Evolutionary conservation across 2,329 filamentous ascomycete genomes (phyloP).

Genomic region (Cordyceps sp.): DNA sequence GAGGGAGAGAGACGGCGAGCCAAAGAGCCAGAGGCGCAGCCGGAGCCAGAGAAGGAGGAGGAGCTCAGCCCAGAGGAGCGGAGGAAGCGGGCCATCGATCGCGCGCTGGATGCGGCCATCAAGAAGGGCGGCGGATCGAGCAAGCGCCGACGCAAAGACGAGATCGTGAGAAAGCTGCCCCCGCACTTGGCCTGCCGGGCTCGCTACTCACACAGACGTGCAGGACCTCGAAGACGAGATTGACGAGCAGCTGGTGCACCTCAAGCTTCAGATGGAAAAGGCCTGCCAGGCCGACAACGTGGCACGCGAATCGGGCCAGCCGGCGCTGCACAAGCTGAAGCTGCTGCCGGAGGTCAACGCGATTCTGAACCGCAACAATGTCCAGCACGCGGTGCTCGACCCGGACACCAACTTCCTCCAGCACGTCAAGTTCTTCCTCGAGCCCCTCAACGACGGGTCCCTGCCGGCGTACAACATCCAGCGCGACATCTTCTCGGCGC

Average conservation of each 20-base stretch:
- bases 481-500: conserved; percentile 73
- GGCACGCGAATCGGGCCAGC: conserved; percentile 61
- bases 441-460: conserved; percentile 85
- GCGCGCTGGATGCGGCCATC: conserved; percentile 73
- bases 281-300: conserved; percentile 77
- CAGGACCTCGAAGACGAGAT: conserved; percentile 82
- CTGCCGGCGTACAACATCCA: conserved; percentile 96
- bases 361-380: conserved; percentile 76
- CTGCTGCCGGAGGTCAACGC: conserved; percentile 81
- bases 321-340: conserved; percentile 84
- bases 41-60: conserved; percentile 57
- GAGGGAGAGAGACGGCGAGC: conserved; percentile 29
- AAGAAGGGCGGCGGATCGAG: conserved; percentile 54
- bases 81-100: conserved; percentile 67
- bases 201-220: conserved; percentile 8
- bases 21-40: conserved; percentile 23
- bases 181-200: no score
- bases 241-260: conserved; percentile 74
- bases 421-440: conserved; percentile 91
- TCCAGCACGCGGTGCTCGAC: conserved; percentile 72
- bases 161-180: conserved; percentile 46
- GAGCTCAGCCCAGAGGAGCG: conserved; percentile 71
- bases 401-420: conserved; percentile 91
- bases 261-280: conserved; percentile 79
- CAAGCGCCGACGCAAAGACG: conserved; percentile 68